Conservation (phyloP, 176 grass and related monocot species). For the Oryza longistaminata region DNA sequence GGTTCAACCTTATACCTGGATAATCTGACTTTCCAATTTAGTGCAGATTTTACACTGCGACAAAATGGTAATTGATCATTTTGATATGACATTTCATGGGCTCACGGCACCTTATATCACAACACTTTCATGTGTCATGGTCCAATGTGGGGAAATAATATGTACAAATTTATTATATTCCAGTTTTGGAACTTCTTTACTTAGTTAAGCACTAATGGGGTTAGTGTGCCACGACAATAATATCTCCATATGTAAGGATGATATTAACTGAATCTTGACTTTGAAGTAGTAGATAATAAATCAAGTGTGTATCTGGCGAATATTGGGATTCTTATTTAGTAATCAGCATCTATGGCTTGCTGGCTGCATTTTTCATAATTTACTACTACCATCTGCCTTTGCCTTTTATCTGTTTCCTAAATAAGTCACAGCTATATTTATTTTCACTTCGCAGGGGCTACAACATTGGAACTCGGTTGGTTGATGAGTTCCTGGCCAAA, state of each 20-base stretch:
- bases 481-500: constrained; percentile 96
- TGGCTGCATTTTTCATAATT: neutral
- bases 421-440: constrained; percentile 1
- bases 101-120: neutral
- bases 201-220: neutral
- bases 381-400: neutral
- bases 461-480: constrained; percentile 90
- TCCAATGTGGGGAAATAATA: neutral
- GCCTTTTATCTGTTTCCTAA: neutral
- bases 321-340: neutral
- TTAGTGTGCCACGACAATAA: neutral
- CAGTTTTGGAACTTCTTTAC: neutral
- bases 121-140: neutral
- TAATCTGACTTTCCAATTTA: neutral
- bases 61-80: neutral
- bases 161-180: neutral
- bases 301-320: neutral
- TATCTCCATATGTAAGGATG: neutral
- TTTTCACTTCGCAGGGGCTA: constrained; percentile 73
- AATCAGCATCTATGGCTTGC: neutral
- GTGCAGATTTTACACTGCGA: neutral
- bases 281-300: constrained; percentile 7
- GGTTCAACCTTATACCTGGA: neutral
- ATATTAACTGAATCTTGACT: constrained; percentile 8
- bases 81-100: neutral